Percentiles rank a stretch among this genome's conserved stretches.
These are phyloP conservation scores for Hanseniaspora nectarophila DNA, from an alignment of 805 yeast species.

Conservation along the genomic window DNA sequence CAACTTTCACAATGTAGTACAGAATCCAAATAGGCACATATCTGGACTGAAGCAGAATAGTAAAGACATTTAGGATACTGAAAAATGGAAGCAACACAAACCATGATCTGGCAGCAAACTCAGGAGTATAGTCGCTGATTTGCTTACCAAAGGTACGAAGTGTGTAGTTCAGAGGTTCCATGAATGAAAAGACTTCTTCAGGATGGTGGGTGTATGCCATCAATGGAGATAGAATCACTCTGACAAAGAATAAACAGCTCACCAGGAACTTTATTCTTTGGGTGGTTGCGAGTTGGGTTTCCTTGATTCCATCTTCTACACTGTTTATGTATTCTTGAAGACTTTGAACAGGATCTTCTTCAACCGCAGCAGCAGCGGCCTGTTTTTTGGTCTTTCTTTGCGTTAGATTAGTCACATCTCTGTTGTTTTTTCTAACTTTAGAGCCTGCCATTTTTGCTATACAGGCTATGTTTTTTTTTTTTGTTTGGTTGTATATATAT, in stretches of 20 bases:
- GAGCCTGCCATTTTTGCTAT: neutral
- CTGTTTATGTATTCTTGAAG: too few relatives aligned
- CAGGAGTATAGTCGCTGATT: slow-evolving; percentile 95
- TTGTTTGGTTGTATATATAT: too few relatives aligned
- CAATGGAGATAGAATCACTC: slow-evolving; percentile 24
- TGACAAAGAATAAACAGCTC: neutral
- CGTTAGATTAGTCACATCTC: neutral
- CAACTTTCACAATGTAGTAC: slow-evolving; percentile 45
- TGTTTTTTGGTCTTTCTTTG: slow-evolving; percentile 6
- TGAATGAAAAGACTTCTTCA: slow-evolving; percentile 84
- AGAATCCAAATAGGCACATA: slow-evolving; percentile 18
- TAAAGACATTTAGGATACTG: slow-evolving; percentile 16
- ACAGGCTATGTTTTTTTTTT: neutral
- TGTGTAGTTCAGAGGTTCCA: slow-evolving; percentile 82
- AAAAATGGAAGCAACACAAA: slow-evolving; percentile 47
- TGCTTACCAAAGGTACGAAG: slow-evolving; percentile 78
- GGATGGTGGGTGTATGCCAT: slow-evolving; percentile 71
- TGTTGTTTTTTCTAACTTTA: slow-evolving; percentile 1
- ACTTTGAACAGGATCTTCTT: too few relatives aligned
- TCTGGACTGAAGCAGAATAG: slow-evolving; percentile 19
- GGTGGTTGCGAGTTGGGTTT: too few relatives aligned
- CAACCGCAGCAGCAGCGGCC: neutral
- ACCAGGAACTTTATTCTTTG: neutral
- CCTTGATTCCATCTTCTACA: too few relatives aligned
- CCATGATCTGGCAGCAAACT: slow-evolving; percentile 78